A percentile compares a stretch with the other conserved stretches of the same genome.
These are phyloP conservation scores for Olyra latifolia DNA, from an alignment of 176 grass and related monocot genomes.

Conservation along the genomic window DNA sequence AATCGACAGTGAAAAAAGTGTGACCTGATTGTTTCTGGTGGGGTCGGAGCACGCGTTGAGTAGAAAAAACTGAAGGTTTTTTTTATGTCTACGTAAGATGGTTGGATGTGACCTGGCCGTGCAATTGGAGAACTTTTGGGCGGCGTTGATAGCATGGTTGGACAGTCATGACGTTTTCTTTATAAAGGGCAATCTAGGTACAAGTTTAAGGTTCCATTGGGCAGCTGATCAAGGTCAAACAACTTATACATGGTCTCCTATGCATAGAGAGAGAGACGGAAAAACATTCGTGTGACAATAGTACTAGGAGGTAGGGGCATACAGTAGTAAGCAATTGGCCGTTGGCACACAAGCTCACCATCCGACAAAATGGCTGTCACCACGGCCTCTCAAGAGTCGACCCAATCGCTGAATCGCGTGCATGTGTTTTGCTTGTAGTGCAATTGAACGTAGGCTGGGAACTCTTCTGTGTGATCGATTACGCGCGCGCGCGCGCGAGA, in stretches of 20 bases:
- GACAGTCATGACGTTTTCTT: neutral
- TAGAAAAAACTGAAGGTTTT: too few relatives aligned
- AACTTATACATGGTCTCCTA: slow-evolving; percentile 7
- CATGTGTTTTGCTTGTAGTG: neutral
- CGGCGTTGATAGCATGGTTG: too few relatives aligned
- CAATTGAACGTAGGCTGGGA: neutral
- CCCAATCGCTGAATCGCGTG: neutral
- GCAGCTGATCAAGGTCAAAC: neutral
- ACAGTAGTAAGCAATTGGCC: neutral
- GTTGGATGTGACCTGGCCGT: too few relatives aligned
- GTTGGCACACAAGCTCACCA: neutral
- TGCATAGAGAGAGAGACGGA: neutral
- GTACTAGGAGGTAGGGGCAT: neutral
- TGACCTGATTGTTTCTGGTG: too few relatives aligned
- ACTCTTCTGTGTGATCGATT: neutral
- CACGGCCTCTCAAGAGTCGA: neutral
- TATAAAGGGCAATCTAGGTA: neutral
- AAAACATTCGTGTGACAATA: neutral
- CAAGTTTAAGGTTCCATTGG: neutral
- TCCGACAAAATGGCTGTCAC: slow-evolving; percentile 6
- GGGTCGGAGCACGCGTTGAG: too few relatives aligned
- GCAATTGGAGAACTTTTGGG: too few relatives aligned
- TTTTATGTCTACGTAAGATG: too few relatives aligned
- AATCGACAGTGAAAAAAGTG: too few relatives aligned
- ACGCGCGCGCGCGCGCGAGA: neutral